Percentiles rank a stretch among this genome's conserved stretches.
Evolutionary conservation across 2,329 filamentous ascomycete genomes (phyloP).

Genomic region (Phyllosticta citribraziliensis): DNA sequence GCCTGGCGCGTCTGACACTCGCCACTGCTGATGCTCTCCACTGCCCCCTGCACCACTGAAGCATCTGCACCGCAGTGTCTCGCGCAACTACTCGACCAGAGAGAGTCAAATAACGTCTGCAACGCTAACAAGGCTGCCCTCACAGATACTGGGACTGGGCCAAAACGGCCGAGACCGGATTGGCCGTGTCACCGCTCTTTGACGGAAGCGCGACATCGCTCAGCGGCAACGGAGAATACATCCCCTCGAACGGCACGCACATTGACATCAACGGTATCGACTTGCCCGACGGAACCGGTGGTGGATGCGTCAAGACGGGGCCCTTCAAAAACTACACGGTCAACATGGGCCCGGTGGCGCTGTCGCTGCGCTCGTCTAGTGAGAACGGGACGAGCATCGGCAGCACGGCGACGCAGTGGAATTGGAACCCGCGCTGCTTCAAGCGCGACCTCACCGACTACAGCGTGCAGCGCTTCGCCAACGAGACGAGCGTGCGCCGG

Average conservation of each 20-base stretch:
- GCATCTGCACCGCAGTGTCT: background rate
- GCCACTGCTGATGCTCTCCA: conserved; percentile 14
- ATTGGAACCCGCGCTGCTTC: conserved; percentile 31
- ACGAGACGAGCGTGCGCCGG: conserved; percentile 16
- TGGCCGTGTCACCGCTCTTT: conserved; percentile 40
- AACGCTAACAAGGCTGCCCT: background rate
- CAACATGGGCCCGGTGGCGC: conserved; percentile 38
- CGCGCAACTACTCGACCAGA: background rate
- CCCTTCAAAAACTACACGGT: conserved; percentile 41
- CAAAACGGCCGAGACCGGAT: conserved; percentile 5
- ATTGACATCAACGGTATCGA: conserved; percentile 17
- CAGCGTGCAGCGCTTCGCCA: conserved; percentile 15
- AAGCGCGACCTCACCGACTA: conserved; percentile 27
- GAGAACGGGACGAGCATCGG: conserved; percentile 16
- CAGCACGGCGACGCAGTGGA: conserved; percentile 5
- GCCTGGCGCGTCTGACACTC: conserved; percentile 34
- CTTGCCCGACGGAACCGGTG: conserved; percentile 42
- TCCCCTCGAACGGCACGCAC: background rate
- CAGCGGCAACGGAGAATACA: conserved; percentile 34
- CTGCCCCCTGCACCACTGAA: background rate
- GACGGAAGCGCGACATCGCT: conserved; percentile 42
- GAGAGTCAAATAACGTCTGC: background rate
- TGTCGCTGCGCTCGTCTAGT: conserved; percentile 6
- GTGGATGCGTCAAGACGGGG: conserved; percentile 44
- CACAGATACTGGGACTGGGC: conserved; percentile 7